Base-by-base conservation (phyloP, 768 basidiomycete species). In the Kondoa subrosea region DNA sequence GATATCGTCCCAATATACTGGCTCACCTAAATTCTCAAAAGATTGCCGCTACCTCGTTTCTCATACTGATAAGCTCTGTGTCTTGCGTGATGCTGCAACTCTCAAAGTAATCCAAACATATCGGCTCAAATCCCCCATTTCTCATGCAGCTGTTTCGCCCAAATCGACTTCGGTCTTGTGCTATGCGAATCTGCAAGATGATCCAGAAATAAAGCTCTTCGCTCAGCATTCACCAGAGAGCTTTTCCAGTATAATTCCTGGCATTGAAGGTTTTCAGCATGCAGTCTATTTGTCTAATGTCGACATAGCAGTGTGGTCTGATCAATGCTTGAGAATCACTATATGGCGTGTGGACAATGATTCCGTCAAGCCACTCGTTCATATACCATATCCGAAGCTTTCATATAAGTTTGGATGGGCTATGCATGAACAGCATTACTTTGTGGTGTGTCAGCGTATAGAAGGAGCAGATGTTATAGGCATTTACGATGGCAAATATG, bases 371-470 rank as follows among this genome's bases (percentile, higher is more conserved):
- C 72, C 1, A 71, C 71, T 26, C 34, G 60, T n/a, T 32, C 62
- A 8, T 50, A 57, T 33, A 17, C 66, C 3, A 16, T 34, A 27
- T 66, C 34, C 31, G 3, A 59, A n/a, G 14, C 14, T 17, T 17
- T 57, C 34, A 25, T 4, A 8, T 14, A 12, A n/a, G 30, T 25
- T 64, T 66, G 67, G 71, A 27, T 66, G 70, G 66, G 56, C 71
- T 1, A 67, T 73, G 32, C 66, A 60, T 4, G 70, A 70, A 3
- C 25, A 71, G 2, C 71, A 72, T 2, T 77, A 77, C 68, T 67
- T 79, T 32, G 78, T 76, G 27, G 62, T 79, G 1, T 74, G 72
- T 2, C 79, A 79, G 65, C 72, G 76, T 15, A 78, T 79, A 66
- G 27, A 69, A 17, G 73, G 73, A 1, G 76, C 76, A 65, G 78